Conservation (phyloP, 345 rosid genomes). For the Euphorbia tirucalli region DNA sequence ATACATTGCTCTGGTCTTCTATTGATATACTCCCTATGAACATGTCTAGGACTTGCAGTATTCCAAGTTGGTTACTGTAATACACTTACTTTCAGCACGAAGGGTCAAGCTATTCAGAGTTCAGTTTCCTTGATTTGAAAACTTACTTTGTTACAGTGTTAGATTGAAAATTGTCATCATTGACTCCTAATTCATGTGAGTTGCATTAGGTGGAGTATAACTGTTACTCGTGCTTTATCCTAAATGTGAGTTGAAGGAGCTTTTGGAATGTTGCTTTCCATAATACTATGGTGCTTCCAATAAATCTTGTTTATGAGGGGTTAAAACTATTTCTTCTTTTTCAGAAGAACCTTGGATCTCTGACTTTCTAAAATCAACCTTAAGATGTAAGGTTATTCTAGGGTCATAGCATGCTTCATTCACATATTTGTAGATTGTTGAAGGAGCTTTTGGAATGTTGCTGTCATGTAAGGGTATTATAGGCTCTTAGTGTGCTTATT, state of each 20-base stretch:
- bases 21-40: neutral
- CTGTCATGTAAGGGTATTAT: no score
- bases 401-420: no score
- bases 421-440: no score
- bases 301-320: neutral
- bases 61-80: neutral
- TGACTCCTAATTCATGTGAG: neutral
- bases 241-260: neutral
- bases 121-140: neutral
- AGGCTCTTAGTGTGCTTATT: neutral
- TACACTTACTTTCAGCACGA: neutral
- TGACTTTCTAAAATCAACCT: neutral
- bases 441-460: no score
- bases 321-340: neutral
- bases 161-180: neutral
- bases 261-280: neutral
- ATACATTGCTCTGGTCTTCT: neutral
- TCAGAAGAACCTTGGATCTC: no score
- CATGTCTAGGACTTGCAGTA: neutral
- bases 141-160: neutral
- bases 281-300: neutral
- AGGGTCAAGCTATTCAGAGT: neutral
- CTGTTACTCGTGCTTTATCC: neutral
- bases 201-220: neutral
- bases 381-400: neutral